phyloP scores from a whole-genome alignment of 202 grass and related monocot species.

The Brachypodium distachyon region DNA sequence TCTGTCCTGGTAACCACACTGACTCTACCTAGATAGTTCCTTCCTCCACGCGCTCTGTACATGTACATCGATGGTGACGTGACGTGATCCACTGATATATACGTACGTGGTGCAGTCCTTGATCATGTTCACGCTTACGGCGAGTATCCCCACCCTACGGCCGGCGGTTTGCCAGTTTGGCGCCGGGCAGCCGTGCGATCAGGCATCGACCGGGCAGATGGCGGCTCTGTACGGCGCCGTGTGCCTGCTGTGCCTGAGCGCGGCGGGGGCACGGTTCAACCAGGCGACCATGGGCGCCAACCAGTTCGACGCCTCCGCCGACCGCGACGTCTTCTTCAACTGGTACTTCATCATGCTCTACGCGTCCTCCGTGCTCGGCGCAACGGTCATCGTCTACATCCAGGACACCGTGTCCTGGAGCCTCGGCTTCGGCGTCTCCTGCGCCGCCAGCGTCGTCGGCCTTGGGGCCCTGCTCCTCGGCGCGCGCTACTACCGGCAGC shows the following conservation, averaged over 20 bases:
- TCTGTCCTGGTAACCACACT: conserved; percentile 20
- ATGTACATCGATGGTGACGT: neutral
- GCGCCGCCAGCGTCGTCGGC: neutral
- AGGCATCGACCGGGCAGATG: conserved; percentile 28
- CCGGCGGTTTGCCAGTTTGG: conserved; percentile 19
- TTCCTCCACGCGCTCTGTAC: no score
- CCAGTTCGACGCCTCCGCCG: conserved; percentile 38
- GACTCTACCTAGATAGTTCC: no score
- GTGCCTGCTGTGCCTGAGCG: conserved; percentile 31
- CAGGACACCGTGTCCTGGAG: conserved; percentile 51
- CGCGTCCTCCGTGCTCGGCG: conserved; percentile 6
- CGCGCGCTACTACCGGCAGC: conserved; percentile 27
- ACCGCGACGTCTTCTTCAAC: conserved; percentile 59
- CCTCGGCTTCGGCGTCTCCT: conserved; percentile 32
- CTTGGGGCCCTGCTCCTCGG: conserved; percentile 32
- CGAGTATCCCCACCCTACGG: conserved; percentile 21
- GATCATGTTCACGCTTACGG: conserved; percentile 49
- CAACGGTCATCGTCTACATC: conserved; percentile 53
- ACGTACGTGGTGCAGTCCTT: conserved; percentile 35
- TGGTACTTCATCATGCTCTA: conserved; percentile 65
- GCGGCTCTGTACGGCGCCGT: conserved; percentile 38
- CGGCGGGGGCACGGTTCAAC: conserved; percentile 54
- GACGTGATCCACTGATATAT: no score
- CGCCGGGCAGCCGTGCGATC: conserved; percentile 7
- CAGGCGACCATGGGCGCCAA: conserved; percentile 40